A percentile compares a stretch with the other conserved stretches of the same genome.
These are phyloP conservation scores for Neofusicoccum ribis DNA, from an alignment of 2,329 filamentous ascomycete genomes.

Conservation along the genomic window DNA sequence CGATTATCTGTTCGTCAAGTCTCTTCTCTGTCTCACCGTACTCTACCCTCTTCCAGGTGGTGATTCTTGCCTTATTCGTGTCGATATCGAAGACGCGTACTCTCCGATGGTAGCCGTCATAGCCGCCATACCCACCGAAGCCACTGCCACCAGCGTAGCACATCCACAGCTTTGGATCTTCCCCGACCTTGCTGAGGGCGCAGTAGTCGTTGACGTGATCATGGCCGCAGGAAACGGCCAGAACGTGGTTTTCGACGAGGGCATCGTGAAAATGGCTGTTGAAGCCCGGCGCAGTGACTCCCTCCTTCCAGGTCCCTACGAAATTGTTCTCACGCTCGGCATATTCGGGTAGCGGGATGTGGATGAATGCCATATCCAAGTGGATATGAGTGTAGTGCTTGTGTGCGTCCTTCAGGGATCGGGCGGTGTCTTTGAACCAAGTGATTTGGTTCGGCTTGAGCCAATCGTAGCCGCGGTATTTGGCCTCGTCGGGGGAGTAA, in stretches of 20 bases:
- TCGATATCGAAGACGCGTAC: slow-evolving; percentile 91
- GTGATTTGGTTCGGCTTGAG: slow-evolving; percentile 90
- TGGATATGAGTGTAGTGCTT: slow-evolving; percentile 86
- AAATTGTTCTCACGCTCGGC: slow-evolving; percentile 57
- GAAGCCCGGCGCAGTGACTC: slow-evolving; percentile 81
- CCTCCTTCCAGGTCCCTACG: slow-evolving; percentile 76
- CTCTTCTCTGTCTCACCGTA: slow-evolving; percentile 54
- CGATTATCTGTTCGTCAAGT: slow-evolving; percentile 62
- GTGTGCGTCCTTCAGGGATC: slow-evolving; percentile 65
- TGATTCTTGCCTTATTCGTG: slow-evolving; percentile 83
- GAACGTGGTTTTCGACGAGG: slow-evolving; percentile 78
- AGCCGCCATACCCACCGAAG: slow-evolving; percentile 93
- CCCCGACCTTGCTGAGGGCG: slow-evolving; percentile 59
- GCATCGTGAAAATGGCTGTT: slow-evolving; percentile 94
- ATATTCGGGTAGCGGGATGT: slow-evolving; percentile 94
- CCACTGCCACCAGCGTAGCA: slow-evolving; percentile 92
- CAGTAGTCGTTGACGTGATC: slow-evolving; percentile 99
- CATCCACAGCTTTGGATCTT: slow-evolving; percentile 77
- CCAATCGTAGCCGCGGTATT: slow-evolving; percentile 96
- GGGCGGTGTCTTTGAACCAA: slow-evolving; percentile 84
- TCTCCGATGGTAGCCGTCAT: slow-evolving; percentile 79
- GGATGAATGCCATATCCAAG: slow-evolving; percentile 95
- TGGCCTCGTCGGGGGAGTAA: slow-evolving; percentile 85
- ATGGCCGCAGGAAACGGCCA: slow-evolving; percentile 88
- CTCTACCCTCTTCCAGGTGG: slow-evolving; percentile 90